Evolutionary conservation across 345 rosid genomes (phyloP).

Genomic region (Populus deltoides): DNA sequence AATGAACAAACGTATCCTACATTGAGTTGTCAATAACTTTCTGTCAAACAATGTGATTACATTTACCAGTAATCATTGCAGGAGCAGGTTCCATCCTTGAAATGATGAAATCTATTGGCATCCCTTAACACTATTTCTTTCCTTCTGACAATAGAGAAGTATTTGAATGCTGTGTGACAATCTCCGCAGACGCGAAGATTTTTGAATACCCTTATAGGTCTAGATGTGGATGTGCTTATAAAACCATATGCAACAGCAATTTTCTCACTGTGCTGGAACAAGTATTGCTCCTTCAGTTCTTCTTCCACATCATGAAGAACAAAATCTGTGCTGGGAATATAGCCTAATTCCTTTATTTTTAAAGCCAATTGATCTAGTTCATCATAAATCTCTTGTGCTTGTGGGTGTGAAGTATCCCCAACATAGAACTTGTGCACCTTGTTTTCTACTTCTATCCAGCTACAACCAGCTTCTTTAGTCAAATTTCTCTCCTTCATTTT

Average conservation of each 20-base stretch:
- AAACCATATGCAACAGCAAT: slow-evolving; percentile 72
- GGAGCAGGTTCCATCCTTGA: slow-evolving; percentile 69
- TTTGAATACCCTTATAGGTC: slow-evolving; percentile 65
- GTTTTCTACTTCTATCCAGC: slow-evolving; percentile 72
- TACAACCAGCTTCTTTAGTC: slow-evolving; percentile 72
- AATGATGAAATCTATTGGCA: slow-evolving; percentile 74
- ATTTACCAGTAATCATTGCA: slow-evolving; percentile 72
- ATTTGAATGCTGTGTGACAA: slow-evolving; percentile 70
- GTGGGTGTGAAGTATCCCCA: slow-evolving; percentile 65
- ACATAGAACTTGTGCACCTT: slow-evolving; percentile 63
- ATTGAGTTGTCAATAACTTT: not conserved
- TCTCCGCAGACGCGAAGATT: slow-evolving; percentile 69
- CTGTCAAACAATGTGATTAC: not conserved
- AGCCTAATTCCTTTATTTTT: slow-evolving; percentile 56
- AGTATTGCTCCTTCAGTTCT: slow-evolving; percentile 54
- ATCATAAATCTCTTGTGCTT: slow-evolving; percentile 36
- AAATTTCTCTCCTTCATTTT: slow-evolving; percentile 57
- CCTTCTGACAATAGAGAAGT: slow-evolving; percentile 43
- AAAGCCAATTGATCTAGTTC: slow-evolving; percentile 44
- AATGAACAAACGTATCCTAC: not conserved
- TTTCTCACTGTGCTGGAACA: slow-evolving; percentile 78
- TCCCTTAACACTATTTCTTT: slow-evolving; percentile 74
- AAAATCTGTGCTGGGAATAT: slow-evolving; percentile 61
- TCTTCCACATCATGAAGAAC: slow-evolving; percentile 71
- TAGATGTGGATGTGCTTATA: slow-evolving; percentile 45